These are phyloP conservation scores for Boletus huronensis DNA, from an alignment of 768 basidiomycete genomes.

Conservation along the genomic window DNA sequence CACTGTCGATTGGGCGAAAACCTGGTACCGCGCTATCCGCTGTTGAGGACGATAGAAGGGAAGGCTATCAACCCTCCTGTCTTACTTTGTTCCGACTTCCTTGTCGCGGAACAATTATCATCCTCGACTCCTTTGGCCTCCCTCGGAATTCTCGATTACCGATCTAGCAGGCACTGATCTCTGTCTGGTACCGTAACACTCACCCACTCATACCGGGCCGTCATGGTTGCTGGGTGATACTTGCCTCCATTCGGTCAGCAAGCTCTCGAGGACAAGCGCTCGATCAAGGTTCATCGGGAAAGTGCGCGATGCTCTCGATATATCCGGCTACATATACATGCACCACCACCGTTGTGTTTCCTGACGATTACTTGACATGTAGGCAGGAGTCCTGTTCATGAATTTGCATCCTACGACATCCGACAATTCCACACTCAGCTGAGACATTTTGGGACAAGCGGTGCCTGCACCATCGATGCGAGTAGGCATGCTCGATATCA, in stretches of 20 bases:
- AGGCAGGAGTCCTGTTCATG: background rate
- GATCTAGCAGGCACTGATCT: background rate
- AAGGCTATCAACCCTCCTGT: background rate
- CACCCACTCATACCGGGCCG: background rate
- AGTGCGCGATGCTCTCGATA: background rate
- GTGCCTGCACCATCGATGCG: background rate
- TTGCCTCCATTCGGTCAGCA: background rate
- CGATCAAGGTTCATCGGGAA: background rate
- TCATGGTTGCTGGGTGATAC: constrained; percentile 8
- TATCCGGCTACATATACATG: background rate
- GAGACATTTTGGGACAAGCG: constrained; percentile 10
- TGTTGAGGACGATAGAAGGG: background rate
- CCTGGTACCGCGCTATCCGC: background rate
- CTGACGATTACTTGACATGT: constrained; percentile 2
- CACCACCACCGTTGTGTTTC: background rate
- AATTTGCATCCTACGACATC: constrained; percentile 7
- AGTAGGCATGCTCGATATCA: background rate
- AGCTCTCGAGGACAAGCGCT: background rate
- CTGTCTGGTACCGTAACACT: background rate
- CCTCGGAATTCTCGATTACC: background rate
- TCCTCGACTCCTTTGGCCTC: background rate
- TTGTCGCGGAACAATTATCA: background rate
- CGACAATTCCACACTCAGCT: background rate
- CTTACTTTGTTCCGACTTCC: background rate
- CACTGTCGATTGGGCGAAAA: background rate